These are phyloP conservation scores for Citrus unshiu DNA, from an alignment of 345 rosid species.

Conservation along the genomic window DNA sequence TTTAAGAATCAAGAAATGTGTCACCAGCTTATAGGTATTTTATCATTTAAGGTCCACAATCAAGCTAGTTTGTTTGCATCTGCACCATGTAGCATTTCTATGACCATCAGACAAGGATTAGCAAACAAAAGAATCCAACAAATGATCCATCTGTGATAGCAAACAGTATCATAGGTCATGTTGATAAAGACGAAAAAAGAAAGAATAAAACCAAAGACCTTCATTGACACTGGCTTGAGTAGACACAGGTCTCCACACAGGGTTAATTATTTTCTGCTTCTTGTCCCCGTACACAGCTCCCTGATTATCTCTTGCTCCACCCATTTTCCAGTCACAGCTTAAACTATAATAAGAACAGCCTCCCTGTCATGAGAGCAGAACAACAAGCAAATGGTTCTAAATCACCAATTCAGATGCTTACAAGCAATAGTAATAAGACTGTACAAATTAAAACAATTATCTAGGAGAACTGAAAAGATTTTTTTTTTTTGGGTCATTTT, in stretches of 20 bases:
- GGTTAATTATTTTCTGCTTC: constrained; percentile 34
- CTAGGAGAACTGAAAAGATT: neutral
- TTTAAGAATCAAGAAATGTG: neutral
- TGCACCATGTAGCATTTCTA: neutral
- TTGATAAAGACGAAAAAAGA: neutral
- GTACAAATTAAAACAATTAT: neutral
- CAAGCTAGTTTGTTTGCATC: neutral
- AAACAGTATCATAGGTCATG: neutral
- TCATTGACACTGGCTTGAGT: constrained; percentile 37
- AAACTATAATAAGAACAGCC: constrained; percentile 22
- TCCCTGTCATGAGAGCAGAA: constrained; percentile 24
- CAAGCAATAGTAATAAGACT: neutral
- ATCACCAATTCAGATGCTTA: neutral
- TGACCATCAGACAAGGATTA: neutral
- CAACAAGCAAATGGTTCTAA: neutral
- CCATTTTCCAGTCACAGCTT: constrained; percentile 28
- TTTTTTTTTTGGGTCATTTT: neutral
- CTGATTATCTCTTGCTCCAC: constrained; percentile 20
- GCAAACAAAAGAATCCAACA: neutral
- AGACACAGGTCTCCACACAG: constrained; percentile 57
- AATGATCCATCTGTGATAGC: neutral
- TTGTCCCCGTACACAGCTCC: constrained; percentile 26
- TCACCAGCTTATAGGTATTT: too few species aligned
- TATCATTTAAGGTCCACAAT: neutral
- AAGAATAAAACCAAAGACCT: constrained; percentile 34